These are phyloP conservation scores for Suillus subaureus DNA, from an alignment of 768 basidiomycete species.

Conservation along the genomic window DNA sequence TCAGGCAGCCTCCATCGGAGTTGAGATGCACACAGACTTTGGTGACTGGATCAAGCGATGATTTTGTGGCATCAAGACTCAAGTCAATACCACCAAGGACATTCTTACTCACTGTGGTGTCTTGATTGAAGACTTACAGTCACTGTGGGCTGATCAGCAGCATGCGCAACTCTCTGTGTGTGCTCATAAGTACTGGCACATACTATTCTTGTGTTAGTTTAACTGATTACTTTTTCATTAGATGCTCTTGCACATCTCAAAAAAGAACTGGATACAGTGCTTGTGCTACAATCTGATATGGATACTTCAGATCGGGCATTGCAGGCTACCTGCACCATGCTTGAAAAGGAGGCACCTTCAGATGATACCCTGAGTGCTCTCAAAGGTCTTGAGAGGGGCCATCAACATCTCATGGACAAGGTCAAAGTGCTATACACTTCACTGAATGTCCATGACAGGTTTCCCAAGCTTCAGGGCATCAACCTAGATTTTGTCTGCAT, in stretches of 20 bases:
- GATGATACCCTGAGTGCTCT: conserved; percentile 18
- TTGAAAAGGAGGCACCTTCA: conserved; percentile 13
- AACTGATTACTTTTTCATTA: not conserved
- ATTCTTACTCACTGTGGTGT: not conserved
- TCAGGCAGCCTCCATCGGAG: conserved; percentile 30
- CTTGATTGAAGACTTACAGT: not conserved
- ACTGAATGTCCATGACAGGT: conserved; percentile 12
- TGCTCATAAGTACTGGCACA: not conserved
- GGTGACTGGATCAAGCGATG: conserved; percentile 35
- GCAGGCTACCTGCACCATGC: conserved; percentile 7
- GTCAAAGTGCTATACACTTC: conserved; percentile 14
- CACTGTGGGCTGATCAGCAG: conserved; percentile 5
- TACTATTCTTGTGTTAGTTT: too few relatives aligned
- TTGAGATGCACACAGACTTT: conserved; percentile 29
- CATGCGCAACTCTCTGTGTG: too few relatives aligned
- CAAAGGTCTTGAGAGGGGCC: conserved; percentile 16
- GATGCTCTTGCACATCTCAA: conserved; percentile 31
- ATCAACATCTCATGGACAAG: conserved; percentile 5
- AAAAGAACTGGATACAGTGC: conserved; percentile 35
- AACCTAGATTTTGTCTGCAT: conserved; percentile 7
- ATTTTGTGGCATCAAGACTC: conserved; percentile 19
- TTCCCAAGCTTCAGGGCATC: conserved; percentile 11
- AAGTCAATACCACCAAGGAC: not conserved
- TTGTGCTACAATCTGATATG: conserved; percentile 34
- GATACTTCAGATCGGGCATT: conserved; percentile 28